These are phyloP conservation scores for Diplodia seriata DNA, from an alignment of 2,329 filamentous ascomycete genomes.

Conservation along the genomic window DNA sequence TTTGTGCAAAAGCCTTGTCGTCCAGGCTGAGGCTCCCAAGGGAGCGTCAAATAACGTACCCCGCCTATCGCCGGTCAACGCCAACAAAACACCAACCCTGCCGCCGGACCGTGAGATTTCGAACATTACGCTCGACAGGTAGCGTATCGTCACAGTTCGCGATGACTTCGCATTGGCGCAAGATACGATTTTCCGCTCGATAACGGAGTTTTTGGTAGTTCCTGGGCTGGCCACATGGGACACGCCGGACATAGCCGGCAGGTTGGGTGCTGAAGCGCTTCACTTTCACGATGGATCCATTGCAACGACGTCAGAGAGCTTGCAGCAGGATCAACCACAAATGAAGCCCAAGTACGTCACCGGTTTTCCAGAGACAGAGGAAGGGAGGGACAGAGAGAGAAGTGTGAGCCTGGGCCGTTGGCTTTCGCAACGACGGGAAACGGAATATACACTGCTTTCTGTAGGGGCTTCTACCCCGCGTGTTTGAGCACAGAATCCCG, in stretches of 20 bases:
- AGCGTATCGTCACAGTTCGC: background rate
- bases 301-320: no score
- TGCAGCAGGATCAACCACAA: no score
- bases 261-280: no score
- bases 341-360: no score
- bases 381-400: no score
- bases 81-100: background rate
- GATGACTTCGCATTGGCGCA: no score
- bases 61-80: background rate
- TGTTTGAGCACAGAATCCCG: background rate
- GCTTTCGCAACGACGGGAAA: background rate
- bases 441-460: background rate
- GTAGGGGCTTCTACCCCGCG: background rate
- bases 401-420: no score
- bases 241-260: no score
- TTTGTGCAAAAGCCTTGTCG: background rate
- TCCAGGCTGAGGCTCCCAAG: background rate
- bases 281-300: no score
- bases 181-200: no score
- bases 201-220: no score
- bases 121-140: background rate
- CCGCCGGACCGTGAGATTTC: background rate
- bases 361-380: background rate
- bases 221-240: no score
- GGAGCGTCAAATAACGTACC: background rate